Conservation (phyloP, 2,329 filamentous ascomycete species). For the Beauveria caledonica region DNA sequence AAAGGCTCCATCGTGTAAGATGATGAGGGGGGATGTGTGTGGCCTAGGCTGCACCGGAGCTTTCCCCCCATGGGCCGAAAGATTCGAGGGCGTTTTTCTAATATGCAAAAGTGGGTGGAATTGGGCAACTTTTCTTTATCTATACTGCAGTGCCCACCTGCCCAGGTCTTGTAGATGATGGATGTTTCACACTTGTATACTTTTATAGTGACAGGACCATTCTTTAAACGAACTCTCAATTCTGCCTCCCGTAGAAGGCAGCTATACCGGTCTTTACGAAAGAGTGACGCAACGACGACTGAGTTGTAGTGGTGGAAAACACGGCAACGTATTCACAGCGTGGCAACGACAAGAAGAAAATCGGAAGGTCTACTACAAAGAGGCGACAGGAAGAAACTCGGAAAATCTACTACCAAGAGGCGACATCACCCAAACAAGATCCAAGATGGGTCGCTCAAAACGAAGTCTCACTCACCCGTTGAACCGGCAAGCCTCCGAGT, state of each 20-base stretch:
- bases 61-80: background rate
- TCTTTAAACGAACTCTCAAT: background rate
- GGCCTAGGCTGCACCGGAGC: background rate
- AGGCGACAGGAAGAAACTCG: background rate
- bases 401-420: background rate
- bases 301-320: background rate
- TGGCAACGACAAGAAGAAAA: background rate
- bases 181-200: background rate
- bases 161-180: background rate
- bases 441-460: slow-evolving; percentile 8
- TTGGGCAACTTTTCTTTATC: background rate
- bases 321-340: background rate
- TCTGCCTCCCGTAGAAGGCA: background rate
- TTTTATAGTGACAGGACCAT: background rate
- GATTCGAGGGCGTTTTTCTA: background rate
- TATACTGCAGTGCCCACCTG: slow-evolving; percentile 2
- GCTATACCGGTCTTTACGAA: background rate
- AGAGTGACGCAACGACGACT: background rate
- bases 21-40: background rate
- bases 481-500: background rate
- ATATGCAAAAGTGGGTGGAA: background rate
- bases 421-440: background rate
- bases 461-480: slow-evolving; percentile 4
- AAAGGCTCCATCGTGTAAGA: slow-evolving; percentile 9
- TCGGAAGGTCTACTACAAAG: background rate